A percentile compares a stretch with the other conserved stretches of the same genome.
Evolutionary conservation across 1,139 yeast species (phyloP).

Genomic region (Candida sp.): DNA sequence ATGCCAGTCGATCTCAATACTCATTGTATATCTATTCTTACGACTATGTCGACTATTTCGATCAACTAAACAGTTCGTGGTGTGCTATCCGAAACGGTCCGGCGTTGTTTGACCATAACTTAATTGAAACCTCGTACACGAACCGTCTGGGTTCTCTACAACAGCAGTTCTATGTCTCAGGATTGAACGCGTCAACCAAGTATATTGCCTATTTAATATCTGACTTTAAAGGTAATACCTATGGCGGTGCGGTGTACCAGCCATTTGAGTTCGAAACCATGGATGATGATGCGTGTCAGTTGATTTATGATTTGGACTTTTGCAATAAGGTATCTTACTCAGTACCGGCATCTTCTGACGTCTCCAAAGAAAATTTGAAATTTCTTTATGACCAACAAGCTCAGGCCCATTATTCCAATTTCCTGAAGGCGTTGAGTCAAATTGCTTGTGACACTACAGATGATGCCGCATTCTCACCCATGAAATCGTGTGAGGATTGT

Average conservation of each 20-base stretch:
- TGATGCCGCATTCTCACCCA: conserved; percentile 73
- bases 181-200: conserved; percentile 56
- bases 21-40: conserved; percentile 46
- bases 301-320: conserved; percentile 71
- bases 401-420: conserved; percentile 51
- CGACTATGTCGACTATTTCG: conserved; percentile 34
- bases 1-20: conserved; percentile 33
- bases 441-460: conserved; percentile 70
- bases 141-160: conserved; percentile 44
- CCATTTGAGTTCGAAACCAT: conserved; percentile 63
- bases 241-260: conserved; percentile 67
- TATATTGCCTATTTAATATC: conserved; percentile 68
- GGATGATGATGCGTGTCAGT: conserved; percentile 56
- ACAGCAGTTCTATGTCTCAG: conserved; percentile 60
- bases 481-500: conserved; percentile 73
- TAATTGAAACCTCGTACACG: conserved; percentile 39
- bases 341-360: conserved; percentile 51
- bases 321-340: conserved; percentile 84
- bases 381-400: conserved; percentile 66
- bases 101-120: conserved; percentile 20
- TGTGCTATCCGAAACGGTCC: conserved; percentile 66
- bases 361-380: conserved; percentile 18
- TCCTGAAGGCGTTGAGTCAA: conserved; percentile 73
- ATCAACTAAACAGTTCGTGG: conserved; percentile 55
- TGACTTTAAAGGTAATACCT: conserved; percentile 35